Evolutionary conservation across 495 filamentous ascomycete genomes (phyloP).

Genomic region (Sordaria brevicollis): DNA sequence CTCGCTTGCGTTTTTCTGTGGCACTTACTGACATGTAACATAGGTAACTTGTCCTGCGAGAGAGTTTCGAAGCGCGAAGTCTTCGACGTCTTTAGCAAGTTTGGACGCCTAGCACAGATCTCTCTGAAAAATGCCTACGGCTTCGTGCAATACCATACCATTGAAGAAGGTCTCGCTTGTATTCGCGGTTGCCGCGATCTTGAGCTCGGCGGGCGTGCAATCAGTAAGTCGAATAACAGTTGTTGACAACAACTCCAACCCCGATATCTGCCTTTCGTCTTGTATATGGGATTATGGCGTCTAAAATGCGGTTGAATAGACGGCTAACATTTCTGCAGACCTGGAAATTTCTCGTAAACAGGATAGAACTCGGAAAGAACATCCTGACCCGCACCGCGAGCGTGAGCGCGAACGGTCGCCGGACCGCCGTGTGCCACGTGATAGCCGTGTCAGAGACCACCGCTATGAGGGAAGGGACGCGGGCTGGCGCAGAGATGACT

Average conservation of each 20-base stretch:
- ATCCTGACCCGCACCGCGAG: not conserved
- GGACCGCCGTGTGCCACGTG: conserved; percentile 17
- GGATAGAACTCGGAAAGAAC: conserved; percentile 59
- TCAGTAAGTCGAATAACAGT: conserved; percentile 56
- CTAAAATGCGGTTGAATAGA: not conserved
- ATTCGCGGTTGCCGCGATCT: conserved; percentile 68
- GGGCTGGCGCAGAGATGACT: conserved; percentile 50
- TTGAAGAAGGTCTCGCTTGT: conserved; percentile 58
- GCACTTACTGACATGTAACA: not conserved
- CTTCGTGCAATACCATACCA: conserved; percentile 87
- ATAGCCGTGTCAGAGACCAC: conserved; percentile 17
- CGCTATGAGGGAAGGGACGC: conserved; percentile 33
- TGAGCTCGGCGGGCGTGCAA: conserved; percentile 70
- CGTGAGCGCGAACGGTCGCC: conserved; percentile 20
- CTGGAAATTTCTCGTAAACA: conserved; percentile 84
- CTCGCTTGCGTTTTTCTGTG: not conserved
- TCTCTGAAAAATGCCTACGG: conserved; percentile 96
- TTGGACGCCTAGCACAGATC: conserved; percentile 85
- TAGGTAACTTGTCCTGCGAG: conserved; percentile 90
- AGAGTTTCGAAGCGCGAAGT: conserved; percentile 88
- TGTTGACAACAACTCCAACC: not conserved
- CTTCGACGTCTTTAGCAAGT: conserved; percentile 77
- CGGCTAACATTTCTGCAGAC: conserved; percentile 42
- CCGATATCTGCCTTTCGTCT: not conserved
- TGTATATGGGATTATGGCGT: not conserved